These are phyloP conservation scores for Nosema granulosis DNA, from an alignment of 371 early-diverging fungal genomes.

Conservation along the genomic window DNA sequence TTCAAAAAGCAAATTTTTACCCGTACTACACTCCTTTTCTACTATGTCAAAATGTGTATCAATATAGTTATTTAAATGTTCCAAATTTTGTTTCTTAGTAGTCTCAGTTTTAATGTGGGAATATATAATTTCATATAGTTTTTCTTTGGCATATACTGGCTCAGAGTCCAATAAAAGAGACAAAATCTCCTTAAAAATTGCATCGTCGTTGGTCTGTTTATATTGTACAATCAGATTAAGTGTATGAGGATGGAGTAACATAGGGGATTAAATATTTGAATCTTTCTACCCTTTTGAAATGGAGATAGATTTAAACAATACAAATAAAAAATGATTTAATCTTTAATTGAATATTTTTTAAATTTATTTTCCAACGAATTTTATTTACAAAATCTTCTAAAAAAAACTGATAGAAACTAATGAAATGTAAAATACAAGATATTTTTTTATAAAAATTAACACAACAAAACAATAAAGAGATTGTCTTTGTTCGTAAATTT, in stretches of 20 bases:
- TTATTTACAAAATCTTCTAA: too few species aligned
- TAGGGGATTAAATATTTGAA: neutral
- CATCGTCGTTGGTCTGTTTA: conserved; percentile 3
- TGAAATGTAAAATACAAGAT: too few species aligned
- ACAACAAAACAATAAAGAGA: too few species aligned
- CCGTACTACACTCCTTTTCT: neutral
- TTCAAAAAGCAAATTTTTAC: neutral
- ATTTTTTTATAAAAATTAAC: too few species aligned
- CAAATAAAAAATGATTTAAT: too few species aligned
- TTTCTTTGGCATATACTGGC: too few species aligned
- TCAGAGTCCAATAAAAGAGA: neutral
- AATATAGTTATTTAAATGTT: neutral
- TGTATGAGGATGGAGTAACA: conserved; percentile 10
- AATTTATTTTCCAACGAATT: too few species aligned
- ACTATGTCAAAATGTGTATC: neutral
- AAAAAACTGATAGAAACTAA: too few species aligned
- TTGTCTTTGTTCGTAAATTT: too few species aligned
- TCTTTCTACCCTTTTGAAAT: too few species aligned
- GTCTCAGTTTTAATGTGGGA: neutral
- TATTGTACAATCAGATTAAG: neutral
- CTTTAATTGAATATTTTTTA: too few species aligned
- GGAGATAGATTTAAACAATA: too few species aligned
- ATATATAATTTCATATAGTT: neutral
- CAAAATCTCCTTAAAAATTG: neutral
- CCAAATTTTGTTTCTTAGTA: neutral